phyloP scores from a whole-genome alignment of 805 yeast species.

The Candida boleticola region DNA sequence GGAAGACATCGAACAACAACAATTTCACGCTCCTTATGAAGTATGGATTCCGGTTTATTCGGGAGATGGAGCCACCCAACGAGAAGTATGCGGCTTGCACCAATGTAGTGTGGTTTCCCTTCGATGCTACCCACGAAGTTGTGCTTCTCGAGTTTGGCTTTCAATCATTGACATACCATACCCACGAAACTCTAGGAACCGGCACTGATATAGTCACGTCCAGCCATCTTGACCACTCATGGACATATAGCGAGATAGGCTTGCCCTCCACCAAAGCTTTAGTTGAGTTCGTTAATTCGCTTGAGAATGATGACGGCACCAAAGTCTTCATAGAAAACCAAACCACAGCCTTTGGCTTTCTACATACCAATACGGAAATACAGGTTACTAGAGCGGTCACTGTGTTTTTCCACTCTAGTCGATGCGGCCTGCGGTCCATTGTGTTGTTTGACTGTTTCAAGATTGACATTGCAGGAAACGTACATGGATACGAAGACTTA shows the following conservation, averaged over 20 bases:
- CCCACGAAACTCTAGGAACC: too few relatives aligned
- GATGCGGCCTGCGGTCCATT: background rate
- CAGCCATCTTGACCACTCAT: too few relatives aligned
- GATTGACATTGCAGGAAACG: background rate
- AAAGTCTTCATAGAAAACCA: background rate
- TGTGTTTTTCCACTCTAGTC: background rate
- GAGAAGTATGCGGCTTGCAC: too few relatives aligned
- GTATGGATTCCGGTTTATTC: too few relatives aligned
- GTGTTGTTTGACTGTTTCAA: background rate
- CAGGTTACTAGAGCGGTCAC: background rate
- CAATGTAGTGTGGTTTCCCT: background rate
- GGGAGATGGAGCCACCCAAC: too few relatives aligned
- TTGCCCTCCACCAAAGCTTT: background rate
- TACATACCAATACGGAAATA: background rate
- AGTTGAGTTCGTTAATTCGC: background rate
- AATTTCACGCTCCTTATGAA: too few relatives aligned
- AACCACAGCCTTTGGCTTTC: background rate
- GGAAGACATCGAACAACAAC: too few relatives aligned
- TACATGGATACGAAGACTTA: background rate
- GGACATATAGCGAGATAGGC: background rate
- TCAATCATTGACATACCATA: background rate
- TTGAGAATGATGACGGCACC: background rate
- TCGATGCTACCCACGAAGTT: background rate
- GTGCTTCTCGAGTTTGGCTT: background rate
- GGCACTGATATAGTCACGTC: too few relatives aligned